Evolutionary conservation across 208 protist genomes (phyloP), one percentile per base, ranked within the genome.

Genomic region (Trypanosomatidae sp.): DNA sequence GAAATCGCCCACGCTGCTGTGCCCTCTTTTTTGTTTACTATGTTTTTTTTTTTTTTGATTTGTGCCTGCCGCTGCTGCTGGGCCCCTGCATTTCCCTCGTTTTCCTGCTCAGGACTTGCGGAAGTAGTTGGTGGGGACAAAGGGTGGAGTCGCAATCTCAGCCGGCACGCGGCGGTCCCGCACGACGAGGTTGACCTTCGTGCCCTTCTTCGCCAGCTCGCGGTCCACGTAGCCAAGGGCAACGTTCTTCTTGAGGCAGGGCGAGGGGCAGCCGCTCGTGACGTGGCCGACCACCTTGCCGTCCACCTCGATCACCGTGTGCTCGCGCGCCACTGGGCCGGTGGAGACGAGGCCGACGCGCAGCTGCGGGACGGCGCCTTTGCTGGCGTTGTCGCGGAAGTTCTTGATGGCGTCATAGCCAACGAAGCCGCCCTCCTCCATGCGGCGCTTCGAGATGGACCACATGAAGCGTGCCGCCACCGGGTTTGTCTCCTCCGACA

Each of bases 391-490:
- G 22, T 85, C 77, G 43, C 81, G 67, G 25, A 88, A 81, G 58
- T 80, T 25, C 62, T 87, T 79, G 44, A 99, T 98, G 17, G 88
- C 67, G 13, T 94, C 84, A 55, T 92, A 86, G 59, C 98, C 98
- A 64, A 98, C 77, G 80, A 99, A 99, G 41, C 94, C 96, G 46
- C 94, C 97, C 71, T 98, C 90, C 53, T 88, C 81, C 74, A 95
- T 90, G 58, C 98, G 85, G 28, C 96, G 88, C 88, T 99, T 99
- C 49, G 86, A 83, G 58, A 99, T 98, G 33, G 94, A 81, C 98
- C 98, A 99, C 69, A 82, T 91, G 33, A 99, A 90, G 43, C 77
- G 85, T 3, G 98, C 98, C 75, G 99, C 97, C 12, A 99, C 87
- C 15, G 98, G 98, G 43, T 95, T 98, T 2, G 86, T 99, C 0